Evolutionary conservation across 106 monocot genomes (phyloP).

Genomic region (Iris macrosiphon): DNA sequence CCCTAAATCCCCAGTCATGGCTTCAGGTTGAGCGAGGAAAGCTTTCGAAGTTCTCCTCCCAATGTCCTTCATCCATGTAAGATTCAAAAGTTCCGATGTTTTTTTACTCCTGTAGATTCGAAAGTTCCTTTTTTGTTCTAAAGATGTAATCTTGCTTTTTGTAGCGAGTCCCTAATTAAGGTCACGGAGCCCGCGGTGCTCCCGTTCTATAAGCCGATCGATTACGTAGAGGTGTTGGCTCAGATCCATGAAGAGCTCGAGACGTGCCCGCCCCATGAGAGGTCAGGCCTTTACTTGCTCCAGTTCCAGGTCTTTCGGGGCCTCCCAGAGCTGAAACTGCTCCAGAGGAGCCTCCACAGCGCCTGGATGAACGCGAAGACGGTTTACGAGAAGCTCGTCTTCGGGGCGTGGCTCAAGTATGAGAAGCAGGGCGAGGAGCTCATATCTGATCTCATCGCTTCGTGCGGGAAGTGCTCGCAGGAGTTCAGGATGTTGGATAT

Average conservation of each 20-base stretch:
- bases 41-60: conserved; percentile 59
- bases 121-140: too few species aligned
- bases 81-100: conserved; percentile 5
- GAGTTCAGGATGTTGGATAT: conserved; percentile 60
- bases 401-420: conserved; percentile 82
- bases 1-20: conserved; percentile 95
- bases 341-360: conserved; percentile 73
- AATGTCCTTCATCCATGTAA: conserved; percentile 88
- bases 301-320: conserved; percentile 92
- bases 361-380: conserved; percentile 60
- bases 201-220: conserved; percentile 78
- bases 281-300: conserved; percentile 69
- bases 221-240: conserved; percentile 80
- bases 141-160: neutral
- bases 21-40: conserved; percentile 98
- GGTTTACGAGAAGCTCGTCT: conserved; percentile 73
- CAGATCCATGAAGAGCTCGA: conserved; percentile 96
- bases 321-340: conserved; percentile 83
- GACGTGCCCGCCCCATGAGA: conserved; percentile 38
- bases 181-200: conserved; percentile 75
- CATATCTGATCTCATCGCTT: conserved; percentile 75
- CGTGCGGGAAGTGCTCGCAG: conserved; percentile 73
- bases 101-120: neutral
- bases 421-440: conserved; percentile 83
- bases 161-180: conserved; percentile 88